These are phyloP conservation scores for Yamadazyma oceani DNA, from an alignment of 1,139 yeast genomes.

Conservation along the genomic window DNA sequence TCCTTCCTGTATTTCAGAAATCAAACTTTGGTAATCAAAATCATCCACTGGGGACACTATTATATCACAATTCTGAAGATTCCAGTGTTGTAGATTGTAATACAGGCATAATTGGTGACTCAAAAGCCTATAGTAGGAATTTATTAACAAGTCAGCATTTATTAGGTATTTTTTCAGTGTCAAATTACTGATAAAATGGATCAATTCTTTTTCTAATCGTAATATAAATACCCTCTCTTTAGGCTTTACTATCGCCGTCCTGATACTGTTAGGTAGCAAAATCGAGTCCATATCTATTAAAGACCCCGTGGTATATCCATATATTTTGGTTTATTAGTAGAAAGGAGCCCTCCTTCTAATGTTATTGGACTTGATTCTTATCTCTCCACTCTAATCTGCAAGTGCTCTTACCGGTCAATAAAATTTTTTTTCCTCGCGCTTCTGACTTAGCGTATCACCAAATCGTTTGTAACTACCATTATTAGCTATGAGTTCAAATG, in stretches of 20 bases:
- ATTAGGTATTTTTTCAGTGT: slow-evolving; percentile 18
- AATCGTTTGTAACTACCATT: too few species aligned
- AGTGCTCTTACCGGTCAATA: too few species aligned
- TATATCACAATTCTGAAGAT: slow-evolving; percentile 27
- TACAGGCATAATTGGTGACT: slow-evolving; percentile 72
- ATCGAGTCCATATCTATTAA: not conserved
- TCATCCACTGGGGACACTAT: slow-evolving; percentile 23
- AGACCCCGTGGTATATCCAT: too few species aligned
- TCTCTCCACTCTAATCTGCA: too few species aligned
- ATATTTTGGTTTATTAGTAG: too few species aligned
- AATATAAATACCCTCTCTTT: slow-evolving; percentile 36
- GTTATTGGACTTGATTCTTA: too few species aligned
- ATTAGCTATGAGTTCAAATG: slow-evolving; percentile 22
- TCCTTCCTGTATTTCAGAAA: slow-evolving; percentile 2
- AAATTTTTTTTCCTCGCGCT: not conserved
- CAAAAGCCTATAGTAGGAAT: slow-evolving; percentile 64
- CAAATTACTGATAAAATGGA: slow-evolving; percentile 32
- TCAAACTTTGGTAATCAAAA: slow-evolving; percentile 17
- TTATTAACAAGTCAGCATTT: slow-evolving; percentile 44
- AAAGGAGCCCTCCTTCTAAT: too few species aligned
- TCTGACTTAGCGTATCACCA: too few species aligned
- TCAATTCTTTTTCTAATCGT: slow-evolving; percentile 49
- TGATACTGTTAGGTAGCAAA: slow-evolving; percentile 40
- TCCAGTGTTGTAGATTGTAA: slow-evolving; percentile 46
- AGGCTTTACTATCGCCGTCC: slow-evolving; percentile 4